These are phyloP conservation scores for Schizochytrium sp. DNA, from an alignment of 108 stramenopile genomes.

Conservation along the genomic window DNA sequence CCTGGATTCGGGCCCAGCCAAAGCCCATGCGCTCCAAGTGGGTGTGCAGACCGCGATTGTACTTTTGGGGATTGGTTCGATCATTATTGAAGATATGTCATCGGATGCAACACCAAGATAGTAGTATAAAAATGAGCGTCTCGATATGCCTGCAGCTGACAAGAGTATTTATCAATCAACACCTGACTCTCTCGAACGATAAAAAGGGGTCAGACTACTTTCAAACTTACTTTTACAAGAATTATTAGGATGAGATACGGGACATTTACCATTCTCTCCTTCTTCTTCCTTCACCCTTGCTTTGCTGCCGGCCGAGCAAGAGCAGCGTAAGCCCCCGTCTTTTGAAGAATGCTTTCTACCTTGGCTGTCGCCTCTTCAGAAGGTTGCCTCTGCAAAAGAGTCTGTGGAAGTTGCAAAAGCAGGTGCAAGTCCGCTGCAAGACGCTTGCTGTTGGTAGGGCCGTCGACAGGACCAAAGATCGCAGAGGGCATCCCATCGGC, in stretches of 20 bases:
- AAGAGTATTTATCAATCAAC: too few species aligned
- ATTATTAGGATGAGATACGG: too few species aligned
- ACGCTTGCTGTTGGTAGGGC: not conserved
- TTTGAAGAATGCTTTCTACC: not conserved
- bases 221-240: too few species aligned
- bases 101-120: not conserved
- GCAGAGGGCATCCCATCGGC: not conserved
- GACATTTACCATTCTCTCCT: too few species aligned
- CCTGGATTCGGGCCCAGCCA: not conserved
- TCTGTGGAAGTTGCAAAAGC: not conserved
- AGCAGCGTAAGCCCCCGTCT: not conserved
- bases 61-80: not conserved
- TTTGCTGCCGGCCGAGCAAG: not conserved
- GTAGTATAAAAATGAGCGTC: not conserved
- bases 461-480: constrained; percentile 3
- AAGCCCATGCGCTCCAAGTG: not conserved
- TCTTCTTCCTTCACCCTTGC: not conserved
- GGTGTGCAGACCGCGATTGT: not conserved
- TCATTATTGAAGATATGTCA: not conserved
- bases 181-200: too few species aligned
- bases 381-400: not conserved
- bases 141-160: too few species aligned
- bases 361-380: not conserved
- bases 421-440: not conserved
- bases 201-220: too few species aligned